Evolutionary conservation across 495 filamentous ascomycete genomes (phyloP), one percentile per base, ranked within the genome.

Genomic region (Elaphomyces granulatus): DNA sequence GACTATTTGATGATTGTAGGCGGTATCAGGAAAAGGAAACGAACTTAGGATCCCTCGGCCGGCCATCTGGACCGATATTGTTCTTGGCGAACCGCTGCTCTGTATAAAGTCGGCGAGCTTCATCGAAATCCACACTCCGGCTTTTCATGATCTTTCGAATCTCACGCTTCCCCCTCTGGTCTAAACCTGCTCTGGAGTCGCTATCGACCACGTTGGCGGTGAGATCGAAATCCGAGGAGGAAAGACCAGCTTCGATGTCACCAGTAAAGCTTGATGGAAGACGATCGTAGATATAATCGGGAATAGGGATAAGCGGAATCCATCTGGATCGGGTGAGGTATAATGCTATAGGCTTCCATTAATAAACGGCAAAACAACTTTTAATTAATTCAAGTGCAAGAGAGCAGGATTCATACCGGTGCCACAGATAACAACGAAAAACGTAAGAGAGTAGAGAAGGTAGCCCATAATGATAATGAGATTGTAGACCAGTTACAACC

Each of bases 1-100:
- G n/a, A n/a, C n/a, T n/a, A 8, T 8, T 12, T 36, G 8, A 36
- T 36, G 8, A 16, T 14, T 8, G 15, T 7, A 12, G 19, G 20
- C 20, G 20, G n/a, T 20, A 35, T 68, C 50, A 92, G 18, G 83
- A 90, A 59, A 94, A 94, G 40, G 81, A 87, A 8, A 94, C 84
- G 54, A 93, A 92, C 66, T 93, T 94, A 41, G 86, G 85, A 70
- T 95, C 90, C 55, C 77, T 75, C 37, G 90, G 90, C 51, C 75
- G 61, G 23, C 92, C 90, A 58, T 96, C 92, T 12, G 78, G 66
- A 8, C 77, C 87, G 52, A 98, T 95, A 40, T 81, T 80, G 50
- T 93, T 84, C 53, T 77, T 83, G 48, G 71, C 71, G 51, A 98
- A 90, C 45, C 79, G 67, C 44, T 83, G 74, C 66, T 93, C 78